A percentile compares a stretch with the other conserved stretches of the same genome.
Evolutionary conservation across 2,329 filamentous ascomycete genomes (phyloP).

Genomic region (Ophiostoma himal-ulmi): DNA sequence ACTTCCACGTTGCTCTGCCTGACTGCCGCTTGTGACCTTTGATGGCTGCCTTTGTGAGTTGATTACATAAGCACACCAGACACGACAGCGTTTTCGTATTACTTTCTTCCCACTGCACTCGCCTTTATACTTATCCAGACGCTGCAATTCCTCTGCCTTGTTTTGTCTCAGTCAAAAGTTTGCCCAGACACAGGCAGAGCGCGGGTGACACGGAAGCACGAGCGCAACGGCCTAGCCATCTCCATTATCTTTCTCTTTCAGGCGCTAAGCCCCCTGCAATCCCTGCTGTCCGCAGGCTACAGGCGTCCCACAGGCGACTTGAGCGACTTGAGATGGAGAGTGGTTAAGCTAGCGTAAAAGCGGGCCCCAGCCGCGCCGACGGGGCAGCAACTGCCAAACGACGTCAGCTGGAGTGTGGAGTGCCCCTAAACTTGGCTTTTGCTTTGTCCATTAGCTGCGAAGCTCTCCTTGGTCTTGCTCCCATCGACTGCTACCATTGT

Average conservation of each 20-base stretch:
- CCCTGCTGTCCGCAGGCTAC: background rate
- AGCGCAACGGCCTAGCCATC: background rate
- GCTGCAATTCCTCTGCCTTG: background rate
- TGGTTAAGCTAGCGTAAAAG: background rate
- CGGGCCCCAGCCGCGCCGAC: slow-evolving; percentile 10
- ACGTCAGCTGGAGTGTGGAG: slow-evolving; percentile 19
- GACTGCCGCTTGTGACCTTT: slow-evolving; percentile 10
- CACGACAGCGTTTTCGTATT: background rate
- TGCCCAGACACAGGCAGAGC: background rate
- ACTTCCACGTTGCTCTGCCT: background rate
- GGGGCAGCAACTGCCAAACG: slow-evolving; percentile 17
- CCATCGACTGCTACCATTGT: background rate
- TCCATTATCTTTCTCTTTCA: background rate
- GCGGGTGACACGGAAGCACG: background rate
- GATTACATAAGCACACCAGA: background rate
- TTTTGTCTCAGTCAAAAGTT: background rate
- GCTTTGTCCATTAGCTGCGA: background rate
- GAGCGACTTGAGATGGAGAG: background rate
- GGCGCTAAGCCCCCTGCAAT: background rate
- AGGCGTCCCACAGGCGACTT: background rate
- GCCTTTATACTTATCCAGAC: background rate
- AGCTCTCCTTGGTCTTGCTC: background rate
- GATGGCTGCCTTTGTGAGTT: slow-evolving; percentile 23
- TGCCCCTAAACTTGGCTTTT: background rate
- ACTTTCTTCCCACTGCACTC: background rate